Evolutionary conservation across 2,329 filamentous ascomycete species (phyloP).

Genomic region (Apiospora rasikravindrae): DNA sequence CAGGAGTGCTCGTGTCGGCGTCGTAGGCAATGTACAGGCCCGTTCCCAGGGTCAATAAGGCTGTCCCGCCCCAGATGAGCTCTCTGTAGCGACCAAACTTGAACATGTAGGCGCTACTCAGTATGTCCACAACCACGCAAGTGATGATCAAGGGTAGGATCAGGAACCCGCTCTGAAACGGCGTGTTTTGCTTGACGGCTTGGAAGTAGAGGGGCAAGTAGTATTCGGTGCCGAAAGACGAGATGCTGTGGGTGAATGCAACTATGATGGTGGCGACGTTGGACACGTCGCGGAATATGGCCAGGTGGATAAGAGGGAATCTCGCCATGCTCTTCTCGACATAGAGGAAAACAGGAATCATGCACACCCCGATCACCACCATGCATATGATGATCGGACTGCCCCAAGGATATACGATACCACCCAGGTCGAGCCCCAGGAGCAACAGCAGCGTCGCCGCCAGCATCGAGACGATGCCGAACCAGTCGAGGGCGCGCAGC

Average conservation of each 20-base stretch:
- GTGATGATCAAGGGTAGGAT: constrained; percentile 66
- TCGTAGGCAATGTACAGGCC: constrained; percentile 59
- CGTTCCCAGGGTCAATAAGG: constrained; percentile 60
- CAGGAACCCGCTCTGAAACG: constrained; percentile 61
- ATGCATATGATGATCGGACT: constrained; percentile 68
- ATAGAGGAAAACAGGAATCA: constrained; percentile 56
- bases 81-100: constrained; percentile 64
- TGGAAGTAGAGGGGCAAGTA: constrained; percentile 52
- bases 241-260: constrained; percentile 27
- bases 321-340: constrained; percentile 57
- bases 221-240: constrained; percentile 29
- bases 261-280: constrained; percentile 26
- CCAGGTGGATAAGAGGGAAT: constrained; percentile 45
- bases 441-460: constrained; percentile 32
- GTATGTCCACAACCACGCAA: constrained; percentile 64
- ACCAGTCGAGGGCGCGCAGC: constrained; percentile 64
- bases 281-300: constrained; percentile 27
- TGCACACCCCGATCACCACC: constrained; percentile 58
- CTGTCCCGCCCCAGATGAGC: constrained; percentile 67
- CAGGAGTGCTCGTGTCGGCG: constrained; percentile 52
- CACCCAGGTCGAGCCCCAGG: constrained; percentile 63
- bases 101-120: constrained; percentile 57
- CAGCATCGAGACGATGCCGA: constrained; percentile 68
- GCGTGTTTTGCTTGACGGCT: constrained; percentile 57
- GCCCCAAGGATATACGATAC: constrained; percentile 68